Percentiles rank a stretch among this genome's conserved stretches.
These are phyloP conservation scores for Tetrapyrgos nigripes DNA, from an alignment of 1,284 basidiomycete species.

Conservation along the genomic window DNA sequence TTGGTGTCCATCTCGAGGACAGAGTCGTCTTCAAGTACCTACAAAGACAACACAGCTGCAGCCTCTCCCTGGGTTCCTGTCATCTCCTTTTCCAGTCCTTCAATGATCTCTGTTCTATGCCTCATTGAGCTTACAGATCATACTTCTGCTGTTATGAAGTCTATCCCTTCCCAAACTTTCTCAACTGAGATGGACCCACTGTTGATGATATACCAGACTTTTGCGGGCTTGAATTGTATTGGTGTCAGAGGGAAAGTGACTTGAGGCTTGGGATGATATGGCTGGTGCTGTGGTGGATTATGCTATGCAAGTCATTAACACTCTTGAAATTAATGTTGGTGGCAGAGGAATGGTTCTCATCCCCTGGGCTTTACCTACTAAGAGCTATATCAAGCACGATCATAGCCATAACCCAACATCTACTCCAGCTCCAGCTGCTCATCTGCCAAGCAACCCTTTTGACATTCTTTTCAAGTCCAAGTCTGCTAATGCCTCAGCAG, in stretches of 20 bases:
- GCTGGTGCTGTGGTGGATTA: conserved; percentile 71
- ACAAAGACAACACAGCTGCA: not conserved
- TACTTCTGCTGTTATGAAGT: conserved; percentile 89
- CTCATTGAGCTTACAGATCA: conserved; percentile 92
- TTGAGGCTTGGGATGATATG: conserved; percentile 76
- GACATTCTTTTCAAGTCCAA: conserved; percentile 70
- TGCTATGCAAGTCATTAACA: conserved; percentile 54
- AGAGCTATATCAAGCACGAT: too few relatives aligned
- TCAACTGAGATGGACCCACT: conserved; percentile 80
- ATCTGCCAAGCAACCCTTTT: conserved; percentile 54
- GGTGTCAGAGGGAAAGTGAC: conserved; percentile 71
- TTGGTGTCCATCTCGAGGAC: not conserved
- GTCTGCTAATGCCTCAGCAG: conserved; percentile 29
- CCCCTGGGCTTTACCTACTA: conserved; percentile 73
- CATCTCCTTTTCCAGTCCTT: conserved; percentile 38
- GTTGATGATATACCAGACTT: conserved; percentile 85
- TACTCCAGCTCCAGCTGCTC: conserved; percentile 7
- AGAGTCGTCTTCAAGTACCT: not conserved
- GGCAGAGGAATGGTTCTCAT: conserved; percentile 67
- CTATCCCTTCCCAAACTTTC: conserved; percentile 51
- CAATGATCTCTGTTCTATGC: conserved; percentile 67
- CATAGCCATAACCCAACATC: conserved; percentile 21
- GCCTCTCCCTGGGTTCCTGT: not conserved
- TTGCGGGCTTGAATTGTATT: conserved; percentile 79
- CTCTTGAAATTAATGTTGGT: too few relatives aligned